phyloP scores from a whole-genome alignment of 768 basidiomycete genomes.

The Termitomyces sp. region DNA sequence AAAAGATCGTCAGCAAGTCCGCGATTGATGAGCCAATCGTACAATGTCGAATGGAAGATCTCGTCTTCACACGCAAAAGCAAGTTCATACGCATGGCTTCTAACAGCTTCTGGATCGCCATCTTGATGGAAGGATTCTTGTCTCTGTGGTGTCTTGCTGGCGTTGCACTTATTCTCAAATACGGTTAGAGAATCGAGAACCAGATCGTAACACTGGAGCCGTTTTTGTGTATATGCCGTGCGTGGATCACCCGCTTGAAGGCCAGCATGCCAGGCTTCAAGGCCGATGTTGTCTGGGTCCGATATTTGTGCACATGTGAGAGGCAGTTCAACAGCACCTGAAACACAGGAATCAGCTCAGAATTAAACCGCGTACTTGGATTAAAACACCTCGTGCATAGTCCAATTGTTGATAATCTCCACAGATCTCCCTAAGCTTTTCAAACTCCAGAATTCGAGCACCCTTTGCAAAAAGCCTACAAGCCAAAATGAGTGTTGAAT shows the following conservation, averaged over 20 bases:
- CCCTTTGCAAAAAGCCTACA: constrained; percentile 83
- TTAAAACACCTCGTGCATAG: constrained; percentile 66
- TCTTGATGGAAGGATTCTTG: constrained; percentile 18
- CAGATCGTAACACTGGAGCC: constrained; percentile 75
- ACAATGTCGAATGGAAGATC: constrained; percentile 90
- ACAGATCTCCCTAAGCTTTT: constrained; percentile 79
- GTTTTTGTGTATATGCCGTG: constrained; percentile 47
- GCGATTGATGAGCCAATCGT: constrained; percentile 86
- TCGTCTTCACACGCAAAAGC: constrained; percentile 84
- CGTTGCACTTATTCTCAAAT: constrained; percentile 61
- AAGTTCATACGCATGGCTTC: constrained; percentile 79
- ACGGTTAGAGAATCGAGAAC: constrained; percentile 76
- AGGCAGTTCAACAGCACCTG: constrained; percentile 83
- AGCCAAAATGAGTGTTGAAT: constrained; percentile 1
- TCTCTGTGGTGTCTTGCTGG: constrained; percentile 16
- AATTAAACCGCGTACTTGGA: background rate
- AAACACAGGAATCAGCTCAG: background rate
- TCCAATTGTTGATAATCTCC: constrained; percentile 84
- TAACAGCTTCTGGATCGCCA: constrained; percentile 64
- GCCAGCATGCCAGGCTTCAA: constrained; percentile 72
- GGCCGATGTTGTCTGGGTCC: constrained; percentile 71
- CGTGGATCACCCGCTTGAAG: constrained; percentile 53
- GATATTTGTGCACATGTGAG: constrained; percentile 74
- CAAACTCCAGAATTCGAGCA: constrained; percentile 75
- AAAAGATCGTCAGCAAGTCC: constrained; percentile 83